Percentiles rank a stretch among this genome's conserved stretches.
These are phyloP conservation scores for Patellaria atrata DNA, from an alignment of 495 filamentous ascomycete genomes.

Conservation along the genomic window DNA sequence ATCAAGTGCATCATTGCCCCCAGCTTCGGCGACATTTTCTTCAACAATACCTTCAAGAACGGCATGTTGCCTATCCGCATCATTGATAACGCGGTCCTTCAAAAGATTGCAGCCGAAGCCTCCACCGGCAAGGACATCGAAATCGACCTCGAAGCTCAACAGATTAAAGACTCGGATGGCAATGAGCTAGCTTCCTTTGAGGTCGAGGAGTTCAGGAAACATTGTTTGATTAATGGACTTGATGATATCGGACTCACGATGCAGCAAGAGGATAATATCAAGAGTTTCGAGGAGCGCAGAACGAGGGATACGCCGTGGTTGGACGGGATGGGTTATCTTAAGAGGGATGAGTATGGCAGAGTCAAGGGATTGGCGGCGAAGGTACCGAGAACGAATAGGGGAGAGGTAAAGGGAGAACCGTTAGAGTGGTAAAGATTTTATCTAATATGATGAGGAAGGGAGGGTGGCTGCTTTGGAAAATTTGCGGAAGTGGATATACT, in stretches of 20 bases:
- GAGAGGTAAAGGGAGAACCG: slow-evolving; percentile 71
- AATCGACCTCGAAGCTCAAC: slow-evolving; percentile 76
- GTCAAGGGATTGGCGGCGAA: slow-evolving; percentile 69
- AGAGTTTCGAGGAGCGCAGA: slow-evolving; percentile 62
- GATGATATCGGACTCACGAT: slow-evolving; percentile 95
- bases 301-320: slow-evolving; percentile 78
- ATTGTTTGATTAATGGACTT: slow-evolving; percentile 86
- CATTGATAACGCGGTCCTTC: slow-evolving; percentile 47
- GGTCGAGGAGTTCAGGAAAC: slow-evolving; percentile 81
- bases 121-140: slow-evolving; percentile 74
- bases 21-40: slow-evolving; percentile 93
- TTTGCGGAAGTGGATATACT: too few species aligned
- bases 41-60: slow-evolving; percentile 99
- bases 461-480: too few species aligned
- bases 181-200: slow-evolving; percentile 63
- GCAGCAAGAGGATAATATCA: slow-evolving; percentile 81
- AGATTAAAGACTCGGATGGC: slow-evolving; percentile 62
- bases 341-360: slow-evolving; percentile 44
- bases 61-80: slow-evolving; percentile 89
- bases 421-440: slow-evolving; percentile 83
- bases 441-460: too few species aligned
- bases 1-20: slow-evolving; percentile 89
- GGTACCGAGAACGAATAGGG: slow-evolving; percentile 82
- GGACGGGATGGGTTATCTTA: slow-evolving; percentile 76
- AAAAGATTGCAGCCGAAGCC: slow-evolving; percentile 65